Evolutionary conservation across 2,329 filamentous ascomycete species (phyloP).

Genomic region (Basipetospora chlamydospora): DNA sequence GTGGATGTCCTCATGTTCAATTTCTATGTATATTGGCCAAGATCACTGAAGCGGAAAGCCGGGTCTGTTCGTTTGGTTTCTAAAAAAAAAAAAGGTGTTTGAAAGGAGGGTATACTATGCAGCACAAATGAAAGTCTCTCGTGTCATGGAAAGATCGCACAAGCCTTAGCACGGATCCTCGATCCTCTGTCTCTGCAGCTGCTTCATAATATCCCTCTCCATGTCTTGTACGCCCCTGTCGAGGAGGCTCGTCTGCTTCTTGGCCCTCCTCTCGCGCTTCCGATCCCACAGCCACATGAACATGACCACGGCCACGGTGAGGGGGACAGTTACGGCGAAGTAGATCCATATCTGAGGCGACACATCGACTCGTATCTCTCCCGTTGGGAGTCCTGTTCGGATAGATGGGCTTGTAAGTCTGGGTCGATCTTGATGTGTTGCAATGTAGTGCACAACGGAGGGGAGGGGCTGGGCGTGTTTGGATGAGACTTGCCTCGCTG

Average conservation of each 20-base stretch:
- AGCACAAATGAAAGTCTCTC: too few species aligned
- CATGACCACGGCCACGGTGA: slow-evolving; percentile 39
- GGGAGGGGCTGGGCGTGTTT: too few species aligned
- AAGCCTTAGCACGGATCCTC: too few species aligned
- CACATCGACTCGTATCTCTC: slow-evolving; percentile 26
- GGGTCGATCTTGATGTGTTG: neutral
- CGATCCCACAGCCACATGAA: slow-evolving; percentile 36
- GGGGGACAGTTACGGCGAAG: slow-evolving; percentile 43
- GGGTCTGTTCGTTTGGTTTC: too few species aligned
- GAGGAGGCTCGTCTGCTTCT: slow-evolving; percentile 34
- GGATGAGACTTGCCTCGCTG: slow-evolving; percentile 22
- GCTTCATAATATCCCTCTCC: slow-evolving; percentile 41
- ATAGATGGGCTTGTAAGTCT: neutral
- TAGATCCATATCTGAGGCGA: slow-evolving; percentile 47
- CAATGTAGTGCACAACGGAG: too few species aligned
- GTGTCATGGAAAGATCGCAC: too few species aligned
- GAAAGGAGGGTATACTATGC: too few species aligned
- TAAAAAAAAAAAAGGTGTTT: too few species aligned
- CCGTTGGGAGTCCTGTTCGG: slow-evolving; percentile 34
- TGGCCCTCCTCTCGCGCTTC: slow-evolving; percentile 32
- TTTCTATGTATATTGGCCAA: too few species aligned
- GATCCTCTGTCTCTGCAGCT: slow-evolving; percentile 40
- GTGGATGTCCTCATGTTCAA: too few species aligned
- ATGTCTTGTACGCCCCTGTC: slow-evolving; percentile 40
- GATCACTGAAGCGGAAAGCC: too few species aligned